Base-by-base conservation (phyloP, 352 stramenopile species). In the Plasmopara viticola region DNA sequence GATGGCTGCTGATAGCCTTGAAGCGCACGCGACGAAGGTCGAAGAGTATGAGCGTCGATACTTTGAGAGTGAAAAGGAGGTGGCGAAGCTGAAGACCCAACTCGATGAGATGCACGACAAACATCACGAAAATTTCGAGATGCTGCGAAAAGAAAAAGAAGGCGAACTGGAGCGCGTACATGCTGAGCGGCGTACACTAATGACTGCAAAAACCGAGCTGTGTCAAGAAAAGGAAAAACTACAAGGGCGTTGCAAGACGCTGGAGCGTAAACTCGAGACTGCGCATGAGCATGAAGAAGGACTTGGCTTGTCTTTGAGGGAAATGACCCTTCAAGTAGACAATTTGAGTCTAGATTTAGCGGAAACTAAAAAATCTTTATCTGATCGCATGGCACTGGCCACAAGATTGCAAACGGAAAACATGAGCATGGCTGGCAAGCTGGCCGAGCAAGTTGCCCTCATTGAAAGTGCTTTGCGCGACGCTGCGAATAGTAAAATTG, bases 401-500 rank as follows among this genome's bases (percentile, higher is more conserved):
- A 87, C 85, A 29, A 80, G 83, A 9, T 60, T 92, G 54, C 78
- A 93, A 51, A 89, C 79, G 0, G 84, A 94, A 47, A 92, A 94
- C 56, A 90, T 93, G 74, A 68, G 68, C 1, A 85, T 89, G 30
- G 78, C 82, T n/a, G 74, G 78, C 15, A 89, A 87, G 35, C 65
- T 90, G 46, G 82, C 82, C 7, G 82, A 92, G 49, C 79, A 90
- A 41, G 82, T 83, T 0, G 82, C 75, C 7, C 58, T 86, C 15
- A 84, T 92, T 44, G 82, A 92, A 52, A 68, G 66, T 28, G 78
- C 82, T 6, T 40, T 90, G 13, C 77, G 76, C 0, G 78, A 92
- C 15, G 77, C 73, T 17, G 56, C 67, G 1, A 55, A 61, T 14
- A 72, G 64, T 44, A 72, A 83, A 14, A 51, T 74, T 17, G 50